Base-by-base conservation (phyloP, 192 early-diverging fungal genomes). In the Coemansia sp. region DNA sequence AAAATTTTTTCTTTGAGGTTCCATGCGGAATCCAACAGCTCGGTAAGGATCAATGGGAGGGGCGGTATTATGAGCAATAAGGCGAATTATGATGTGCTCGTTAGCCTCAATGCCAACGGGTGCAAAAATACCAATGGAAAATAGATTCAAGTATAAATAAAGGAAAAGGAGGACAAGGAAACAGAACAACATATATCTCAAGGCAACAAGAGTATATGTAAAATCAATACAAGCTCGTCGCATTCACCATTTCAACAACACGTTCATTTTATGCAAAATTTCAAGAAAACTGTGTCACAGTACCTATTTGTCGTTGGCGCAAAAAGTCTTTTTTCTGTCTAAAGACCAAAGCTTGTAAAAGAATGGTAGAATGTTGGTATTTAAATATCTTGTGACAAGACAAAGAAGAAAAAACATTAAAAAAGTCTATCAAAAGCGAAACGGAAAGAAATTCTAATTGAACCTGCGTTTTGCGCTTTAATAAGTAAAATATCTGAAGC, bases 1-100 rank as follows among this genome's bases (percentile, higher is more conserved):
- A 14, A 12, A 45, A 14, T 2, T 2, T 45, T 45, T 45, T 45
- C 8, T 45, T 45, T 9, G 44, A 12, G 44, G 22, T 7, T 25
- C 1, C 51, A 8, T 17, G 56, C 37, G 38, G 4, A 38, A 59
- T 17, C 57, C 57, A 59, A 11, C 14, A 59, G 57, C 39, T 59
- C 57, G 57, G 57, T 59, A 59, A 39, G n/a, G 57, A 41, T 59
- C 5, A 59, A 42, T 54, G 51, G 51, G 25, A 54, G 9, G 19
- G 22, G 8, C 4, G 32, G 32, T 32, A 32, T 32, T 32, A 32
- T 32, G 32, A 32, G 32, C 32, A 32, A 32, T 32, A 32, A 32
- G 32, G 32, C 32, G 32, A 32, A 32, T 32, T 32, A 32, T 32
- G 32, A 32, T 32, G 32, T 32, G 32, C 32, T 32, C 32, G 2